Percentiles rank a stretch among this genome's conserved stretches.
Evolutionary conservation across 371 early-diverging fungal genomes (phyloP).

Genomic region (Mortierella sp.): DNA sequence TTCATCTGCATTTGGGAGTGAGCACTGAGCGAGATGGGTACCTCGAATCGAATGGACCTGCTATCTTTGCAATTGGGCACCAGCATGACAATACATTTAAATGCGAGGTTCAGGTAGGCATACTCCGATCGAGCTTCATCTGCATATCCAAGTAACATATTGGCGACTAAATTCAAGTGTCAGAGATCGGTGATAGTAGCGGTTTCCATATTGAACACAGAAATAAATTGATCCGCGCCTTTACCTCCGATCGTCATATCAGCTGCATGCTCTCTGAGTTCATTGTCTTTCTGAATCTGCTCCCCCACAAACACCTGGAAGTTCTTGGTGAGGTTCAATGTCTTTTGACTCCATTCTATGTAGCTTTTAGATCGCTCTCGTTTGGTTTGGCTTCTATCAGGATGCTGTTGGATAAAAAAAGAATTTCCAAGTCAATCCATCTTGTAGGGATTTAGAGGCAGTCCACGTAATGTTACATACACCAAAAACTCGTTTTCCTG

Average conservation of each 20-base stretch:
- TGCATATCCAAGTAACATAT: conserved; percentile 37
- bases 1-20: not conserved
- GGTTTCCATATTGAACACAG: not conserved
- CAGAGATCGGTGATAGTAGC: not conserved
- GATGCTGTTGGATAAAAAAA: conserved; percentile 9
- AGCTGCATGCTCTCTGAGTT: conserved; percentile 14
- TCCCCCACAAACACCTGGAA: conserved; percentile 25
- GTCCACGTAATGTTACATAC: not conserved
- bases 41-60: conserved; percentile 29
- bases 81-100: conserved; percentile 25
- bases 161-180: conserved; percentile 24
- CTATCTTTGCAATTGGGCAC: conserved; percentile 32
- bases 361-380: conserved; percentile 33
- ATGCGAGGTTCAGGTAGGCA: conserved; percentile 20
- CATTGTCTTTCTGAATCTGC: conserved; percentile 13
- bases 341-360: conserved; percentile 25
- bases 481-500: conserved; percentile 25
- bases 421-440: not conserved
- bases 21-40: not conserved
- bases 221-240: conserved; percentile 12
- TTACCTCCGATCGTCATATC: conserved; percentile 34
- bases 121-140: conserved; percentile 34
- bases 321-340: conserved; percentile 27
- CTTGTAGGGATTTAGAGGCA: not conserved
- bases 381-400: conserved; percentile 30